Base-by-base conservation (phyloP, 2,329 filamentous ascomycete species). In the Beauveria caledonica region DNA sequence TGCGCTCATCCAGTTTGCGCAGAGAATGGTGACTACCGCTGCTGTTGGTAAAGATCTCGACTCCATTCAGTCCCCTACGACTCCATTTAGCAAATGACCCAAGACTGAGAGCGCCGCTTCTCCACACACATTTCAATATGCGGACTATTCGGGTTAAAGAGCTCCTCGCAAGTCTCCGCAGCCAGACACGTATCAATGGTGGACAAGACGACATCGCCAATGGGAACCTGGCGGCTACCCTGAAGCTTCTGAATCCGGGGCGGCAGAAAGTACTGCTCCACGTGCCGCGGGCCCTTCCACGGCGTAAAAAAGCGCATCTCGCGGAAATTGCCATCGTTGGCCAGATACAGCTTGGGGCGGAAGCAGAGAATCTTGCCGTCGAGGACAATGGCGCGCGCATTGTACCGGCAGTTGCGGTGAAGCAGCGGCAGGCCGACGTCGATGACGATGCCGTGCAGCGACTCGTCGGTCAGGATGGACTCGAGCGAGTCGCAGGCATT, bases 11-110 rank as follows among this genome's bases (percentile, higher is more conserved):
- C 0, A 91, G 79, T 69, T 92, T 92, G 13, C 83, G 78, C 19
- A 73, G 63, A 19, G 65, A 66, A 67, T 85, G 84, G 69, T 93
- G 89, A 13, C 79, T 85, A 7, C 85, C 88, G 58, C 80, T 85
- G 3, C 80, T 84, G 71, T 93, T 93, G 9, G 84, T 84, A 63
- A 89, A 81, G 59, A 91, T 85, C 67, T 90, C 89, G 6, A 85
- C 83, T 5, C 90, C 89, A 66, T 86, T 80, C 2, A 91, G 76
- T n/a, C 82, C 81, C 62, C 39, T 64, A 36, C 21, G 15, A 13
- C n/a, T 21, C 25, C 7, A 56, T 63, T 63, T 2, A 63, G 65
- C 40, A 51, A 63, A 13, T 45, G 57, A 9, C 5, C 17, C 2
- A 58, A 58, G 4, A 59, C 62, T 42, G 62, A 64, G 25, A 63